These are phyloP conservation scores for Capsaspora owczarzaki DNA, from an alignment of 78 protist species.

Conservation along the genomic window DNA sequence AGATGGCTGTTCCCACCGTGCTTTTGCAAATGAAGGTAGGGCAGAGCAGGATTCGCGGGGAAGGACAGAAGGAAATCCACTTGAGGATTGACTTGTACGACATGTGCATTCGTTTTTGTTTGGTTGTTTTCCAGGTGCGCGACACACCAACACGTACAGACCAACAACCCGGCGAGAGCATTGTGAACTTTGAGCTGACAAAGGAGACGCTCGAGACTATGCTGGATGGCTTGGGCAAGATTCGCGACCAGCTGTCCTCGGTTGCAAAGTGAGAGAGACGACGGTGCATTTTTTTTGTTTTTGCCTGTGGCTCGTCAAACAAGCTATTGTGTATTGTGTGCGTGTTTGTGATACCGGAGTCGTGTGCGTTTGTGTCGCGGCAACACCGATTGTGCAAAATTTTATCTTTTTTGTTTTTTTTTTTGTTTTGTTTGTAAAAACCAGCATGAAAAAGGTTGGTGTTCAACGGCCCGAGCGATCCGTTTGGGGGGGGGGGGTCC, in stretches of 20 bases:
- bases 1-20: conserved; percentile 55
- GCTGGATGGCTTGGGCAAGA: conserved; percentile 60
- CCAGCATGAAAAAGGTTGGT: too few species aligned
- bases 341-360: too few species aligned
- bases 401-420: too few species aligned
- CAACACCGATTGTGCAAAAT: too few species aligned
- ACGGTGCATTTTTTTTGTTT: too few species aligned
- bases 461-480: too few species aligned
- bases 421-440: too few species aligned
- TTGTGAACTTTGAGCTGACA: conserved; percentile 51
- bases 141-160: conserved; percentile 7
- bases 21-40: conserved; percentile 45
- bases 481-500: too few species aligned
- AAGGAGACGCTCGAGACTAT: conserved; percentile 56
- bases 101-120: not conserved
- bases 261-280: conserved; percentile 20
- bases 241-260: conserved; percentile 49
- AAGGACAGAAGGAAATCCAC: not conserved
- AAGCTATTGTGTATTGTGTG: too few species aligned
- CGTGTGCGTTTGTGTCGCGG: too few species aligned
- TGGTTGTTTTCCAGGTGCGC: not conserved
- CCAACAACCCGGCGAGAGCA: not conserved
- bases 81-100: not conserved
- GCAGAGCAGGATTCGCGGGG: not conserved
- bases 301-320: too few species aligned